These are phyloP conservation scores for Leishmania gerbilli DNA, from an alignment of 208 protist genomes.

Conservation along the genomic window DNA sequence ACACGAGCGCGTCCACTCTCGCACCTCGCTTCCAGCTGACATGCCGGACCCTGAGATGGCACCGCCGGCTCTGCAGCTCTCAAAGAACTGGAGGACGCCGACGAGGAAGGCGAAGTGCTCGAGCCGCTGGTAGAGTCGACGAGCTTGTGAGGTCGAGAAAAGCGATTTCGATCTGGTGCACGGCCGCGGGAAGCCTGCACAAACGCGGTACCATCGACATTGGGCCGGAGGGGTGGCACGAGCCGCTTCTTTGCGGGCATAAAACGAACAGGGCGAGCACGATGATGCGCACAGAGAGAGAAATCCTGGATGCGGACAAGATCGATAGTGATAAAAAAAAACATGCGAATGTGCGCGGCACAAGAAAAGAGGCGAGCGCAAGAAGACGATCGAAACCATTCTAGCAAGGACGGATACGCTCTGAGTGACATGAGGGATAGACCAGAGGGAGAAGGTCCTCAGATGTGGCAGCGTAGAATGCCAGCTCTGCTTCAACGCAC, in stretches of 20 bases:
- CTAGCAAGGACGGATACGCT: background rate
- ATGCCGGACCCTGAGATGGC: background rate
- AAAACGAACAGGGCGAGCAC: background rate
- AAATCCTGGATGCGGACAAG: background rate
- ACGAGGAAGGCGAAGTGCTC: conserved; percentile 4
- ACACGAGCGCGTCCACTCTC: background rate
- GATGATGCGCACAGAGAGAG: background rate
- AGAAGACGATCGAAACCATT: background rate
- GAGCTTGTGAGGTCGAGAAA: background rate
- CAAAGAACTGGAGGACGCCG: conserved; percentile 6
- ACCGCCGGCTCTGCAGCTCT: background rate
- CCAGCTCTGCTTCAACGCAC: background rate
- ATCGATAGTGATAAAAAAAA: background rate
- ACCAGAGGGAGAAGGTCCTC: background rate
- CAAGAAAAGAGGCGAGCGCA: background rate
- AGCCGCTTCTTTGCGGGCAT: conserved; percentile 39
- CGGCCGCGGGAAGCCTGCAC: conserved; percentile 10
- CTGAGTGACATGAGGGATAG: background rate
- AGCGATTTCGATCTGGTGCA: conserved; percentile 11
- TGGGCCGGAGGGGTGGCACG: conserved; percentile 42
- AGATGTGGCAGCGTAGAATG: background rate
- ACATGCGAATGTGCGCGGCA: background rate
- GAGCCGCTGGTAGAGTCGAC: background rate
- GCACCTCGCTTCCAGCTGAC: background rate
- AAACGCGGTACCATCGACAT: conserved; percentile 41